Evolutionary conservation across 345 rosid genomes (phyloP).

Genomic region (Hibiscus mutabilis): DNA sequence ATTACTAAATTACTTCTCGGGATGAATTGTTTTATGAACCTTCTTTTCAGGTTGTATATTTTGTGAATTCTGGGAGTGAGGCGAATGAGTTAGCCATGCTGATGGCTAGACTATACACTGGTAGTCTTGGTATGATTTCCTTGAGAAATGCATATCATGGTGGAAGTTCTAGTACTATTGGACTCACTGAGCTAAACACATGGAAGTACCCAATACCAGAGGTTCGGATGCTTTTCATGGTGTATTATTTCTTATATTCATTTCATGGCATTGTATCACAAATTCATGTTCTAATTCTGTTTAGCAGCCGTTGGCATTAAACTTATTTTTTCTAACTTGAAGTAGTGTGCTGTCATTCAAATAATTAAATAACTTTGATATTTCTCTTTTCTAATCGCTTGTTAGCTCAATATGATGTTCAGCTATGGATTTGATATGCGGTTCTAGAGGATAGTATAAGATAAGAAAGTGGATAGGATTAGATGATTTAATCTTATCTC

Average conservation of each 20-base stretch:
- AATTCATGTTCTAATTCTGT: not conserved
- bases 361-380: not conserved
- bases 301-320: not conserved
- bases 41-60: conserved; percentile 73
- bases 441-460: no score
- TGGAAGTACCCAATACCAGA: conserved; percentile 95
- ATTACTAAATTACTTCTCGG: not conserved
- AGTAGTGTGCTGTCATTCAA: not conserved
- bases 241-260: not conserved
- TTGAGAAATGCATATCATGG: conserved; percentile 95
- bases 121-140: conserved; percentile 84
- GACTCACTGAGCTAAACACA: conserved; percentile 79
- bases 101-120: conserved; percentile 84
- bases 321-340: not conserved
- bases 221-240: conserved; percentile 31
- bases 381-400: not conserved
- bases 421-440: not conserved
- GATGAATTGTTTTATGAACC: not conserved
- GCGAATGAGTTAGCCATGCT: conserved; percentile 93
- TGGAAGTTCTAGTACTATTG: conserved; percentile 86
- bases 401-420: not conserved
- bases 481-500: conserved; percentile 1
- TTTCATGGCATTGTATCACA: not conserved
- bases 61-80: conserved; percentile 90
- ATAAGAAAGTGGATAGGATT: not conserved